Evolutionary conservation across 306 rosid genomes (phyloP), one percentile per base, ranked within the genome.

Genomic region (Quillaja saponaria): DNA sequence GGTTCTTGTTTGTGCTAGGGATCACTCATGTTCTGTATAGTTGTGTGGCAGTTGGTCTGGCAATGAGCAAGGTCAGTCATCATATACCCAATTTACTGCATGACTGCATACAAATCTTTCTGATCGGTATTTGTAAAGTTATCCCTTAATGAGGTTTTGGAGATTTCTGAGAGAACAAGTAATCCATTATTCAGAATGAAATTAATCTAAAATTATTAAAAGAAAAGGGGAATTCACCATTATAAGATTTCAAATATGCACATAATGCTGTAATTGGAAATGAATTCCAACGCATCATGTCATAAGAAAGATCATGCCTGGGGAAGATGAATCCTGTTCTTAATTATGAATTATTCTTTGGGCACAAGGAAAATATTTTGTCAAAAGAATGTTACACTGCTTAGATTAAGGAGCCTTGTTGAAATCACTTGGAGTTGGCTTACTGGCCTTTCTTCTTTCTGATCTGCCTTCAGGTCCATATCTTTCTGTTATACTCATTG

Each of bases 21-120:
- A 84, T 92, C 66, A 88, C 96, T 69, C 98, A 88, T 82, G 90
- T 88, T 74, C 69, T 92, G 45, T 92, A 88, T 76, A 92, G 98
- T 74, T 84, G 87, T 78, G 58, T 92, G 19, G 94, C 96, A 7
- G 96, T 92, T 78, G 98, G 86, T 78, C 75, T 92, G 71, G 96
- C 95, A 12, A 88, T 92, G 98, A 84, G 90, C 87, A 91, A 91
- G 97, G 86, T 77, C 50, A 55, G 77, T 61, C 61, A 42, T 56
- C 46, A 67, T 47, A 51, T 21, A 51, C 41, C 66, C 44, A 6
- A 35, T 15, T 59, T 19, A 58, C 38, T 49, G 17, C 40, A 33
- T 16, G 38, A 44, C 16, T 34, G 13, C 40, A 13, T 58, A 46
- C 40, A 28, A n/a, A 14, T 10, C 20, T 45, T 70, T 71, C 51